phyloP scores from a whole-genome alignment of 345 rosid species.

The Barbarea vulgaris region DNA sequence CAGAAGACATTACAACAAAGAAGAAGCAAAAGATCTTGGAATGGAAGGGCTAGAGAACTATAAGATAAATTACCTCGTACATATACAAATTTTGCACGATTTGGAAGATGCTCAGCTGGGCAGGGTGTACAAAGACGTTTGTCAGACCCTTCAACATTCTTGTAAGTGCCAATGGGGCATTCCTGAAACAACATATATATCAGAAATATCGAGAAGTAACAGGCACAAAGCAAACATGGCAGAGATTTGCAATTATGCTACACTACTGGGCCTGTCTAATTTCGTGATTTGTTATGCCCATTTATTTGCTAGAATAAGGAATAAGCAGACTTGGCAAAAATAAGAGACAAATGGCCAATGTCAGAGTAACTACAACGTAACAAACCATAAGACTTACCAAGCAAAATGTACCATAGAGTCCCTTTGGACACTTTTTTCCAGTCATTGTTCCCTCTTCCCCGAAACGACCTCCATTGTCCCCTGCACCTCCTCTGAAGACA shows the following conservation, averaged over 20 bases:
- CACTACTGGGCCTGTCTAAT: constrained; percentile 2
- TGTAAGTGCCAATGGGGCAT: constrained; percentile 95
- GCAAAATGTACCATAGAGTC: constrained; percentile 94
- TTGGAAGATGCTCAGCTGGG: constrained; percentile 77
- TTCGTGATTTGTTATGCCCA: neutral
- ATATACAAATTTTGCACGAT: constrained; percentile 75
- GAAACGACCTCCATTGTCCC: constrained; percentile 69
- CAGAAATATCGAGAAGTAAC: constrained; percentile 19
- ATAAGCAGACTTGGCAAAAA: constrained; percentile 2
- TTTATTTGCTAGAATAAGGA: constrained; percentile 6
- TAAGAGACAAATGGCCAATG: constrained; percentile 11
- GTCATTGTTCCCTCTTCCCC: constrained; percentile 90
- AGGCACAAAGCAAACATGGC: constrained; percentile 13
- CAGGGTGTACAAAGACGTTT: constrained; percentile 82
- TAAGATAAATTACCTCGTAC: constrained; percentile 65
- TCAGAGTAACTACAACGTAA: constrained; percentile 3
- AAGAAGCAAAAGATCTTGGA: constrained; percentile 27
- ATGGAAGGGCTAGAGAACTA: constrained; percentile 8
- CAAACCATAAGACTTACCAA: constrained; percentile 50
- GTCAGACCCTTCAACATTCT: constrained; percentile 85
- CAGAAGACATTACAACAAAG: constrained; percentile 30
- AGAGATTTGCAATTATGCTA: neutral
- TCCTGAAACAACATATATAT: constrained; percentile 54
- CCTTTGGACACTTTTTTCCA: constrained; percentile 88
- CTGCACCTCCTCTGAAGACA: constrained; percentile 88